Evolutionary conservation across 805 yeast species (phyloP), one percentile per base, ranked within the genome.

Genomic region (Candida multigemmis): DNA sequence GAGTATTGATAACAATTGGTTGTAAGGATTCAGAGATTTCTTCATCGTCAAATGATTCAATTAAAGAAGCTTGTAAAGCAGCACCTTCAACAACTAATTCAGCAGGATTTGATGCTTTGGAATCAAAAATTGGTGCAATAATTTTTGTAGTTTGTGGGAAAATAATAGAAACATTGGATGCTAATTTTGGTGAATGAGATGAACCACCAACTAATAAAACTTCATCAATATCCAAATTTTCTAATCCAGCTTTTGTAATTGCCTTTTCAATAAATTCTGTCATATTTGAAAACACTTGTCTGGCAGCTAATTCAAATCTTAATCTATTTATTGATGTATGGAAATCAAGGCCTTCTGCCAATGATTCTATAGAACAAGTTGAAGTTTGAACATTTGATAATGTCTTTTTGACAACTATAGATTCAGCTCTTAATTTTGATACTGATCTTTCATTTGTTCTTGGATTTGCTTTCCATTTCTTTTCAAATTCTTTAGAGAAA

Each of bases 61-160:
- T 64, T 45, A 89, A 66, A 20, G 94, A 75, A 27, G 96, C 98
- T 69, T 91, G 97, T 52, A 89, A 71, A 37, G 97, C 96, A 33
- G 96, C 93, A 60, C 98, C 98, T 49, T 93, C 78, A 38, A 94
- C 77, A 38, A 80, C 66, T 47, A 86, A 68, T 65, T 91, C 97
- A 48, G 83, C 77, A 34, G 98, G 96, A 60, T 83, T 74, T 35
- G 77, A 51, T 31, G 91, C 82, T 59, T 84, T 85, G 35, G 81
- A 42, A 53, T 83, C 89, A 35, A 68, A 48, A 19, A 79, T 60
- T 39, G 97, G 94, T 14, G 96, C 77, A 35, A 76, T 65, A 29
- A 87, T 69, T 28, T 63, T 70, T 30, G 85, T 77, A 25, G 78
- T 53, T 53, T 81, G 91, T 37, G 94, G 94, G 74, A 89, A 89